Evolutionary conservation across 352 stramenopile species (phyloP), one percentile per base, ranked within the genome.

Genomic region (Pythium monospermum): DNA sequence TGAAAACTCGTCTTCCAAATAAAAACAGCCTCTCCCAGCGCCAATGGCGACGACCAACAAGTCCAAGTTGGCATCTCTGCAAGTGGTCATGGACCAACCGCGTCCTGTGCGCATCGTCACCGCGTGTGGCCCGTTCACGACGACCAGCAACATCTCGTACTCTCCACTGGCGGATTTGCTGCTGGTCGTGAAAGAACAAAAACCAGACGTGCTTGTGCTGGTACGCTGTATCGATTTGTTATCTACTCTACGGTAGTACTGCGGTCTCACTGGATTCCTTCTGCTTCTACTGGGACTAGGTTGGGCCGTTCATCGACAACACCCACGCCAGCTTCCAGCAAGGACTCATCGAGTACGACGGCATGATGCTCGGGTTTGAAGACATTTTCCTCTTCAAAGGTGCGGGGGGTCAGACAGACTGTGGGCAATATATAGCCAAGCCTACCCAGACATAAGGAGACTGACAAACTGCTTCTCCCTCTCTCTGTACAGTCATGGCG

Each of bases 241-340:
- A n/a, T n/a, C n/a, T n/a, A n/a, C n/a, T n/a, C n/a, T n/a, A n/a
- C n/a, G n/a, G n/a, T n/a, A n/a, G n/a, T n/a, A n/a, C n/a, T n/a
- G n/a, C n/a, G n/a, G n/a, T n/a, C n/a, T n/a, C n/a, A n/a, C n/a
- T n/a, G n/a, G n/a, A 38, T 39, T 42, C 41, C 3, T 51, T 10
- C 8, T 42, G 3, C 53, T 4, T 40, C 36, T 8, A 41, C 4
- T 23, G 7, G 21, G 15, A 61, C 3, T 35, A 92, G 82, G 79
- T 95, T 31, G 96, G 96, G 15, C 96, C 96, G 13, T 99, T 99
- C 74, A 96, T 99, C 22, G 94, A 98, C 67, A 76, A 73, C 19
- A 81, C 86, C 49, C 95, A 99, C 55, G 71, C 85, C 16, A 82
- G 87, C 49, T 89, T 98, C 32, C 63, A 90, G 47, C 71, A 88